Evolutionary conservation across 192 early-diverging fungal genomes (phyloP).

Genomic region (Coemansia sp.): DNA sequence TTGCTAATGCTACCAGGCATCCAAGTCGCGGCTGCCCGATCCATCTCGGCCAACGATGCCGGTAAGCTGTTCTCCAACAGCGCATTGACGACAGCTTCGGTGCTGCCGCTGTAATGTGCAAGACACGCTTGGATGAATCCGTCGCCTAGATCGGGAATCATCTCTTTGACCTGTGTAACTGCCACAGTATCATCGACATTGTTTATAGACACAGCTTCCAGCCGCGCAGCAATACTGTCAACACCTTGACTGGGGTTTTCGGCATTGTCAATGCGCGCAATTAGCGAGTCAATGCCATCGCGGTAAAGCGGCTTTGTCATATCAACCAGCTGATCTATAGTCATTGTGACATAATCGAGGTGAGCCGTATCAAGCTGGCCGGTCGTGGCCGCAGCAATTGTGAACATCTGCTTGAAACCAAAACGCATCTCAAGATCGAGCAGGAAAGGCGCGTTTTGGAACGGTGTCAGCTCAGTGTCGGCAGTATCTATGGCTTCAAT

Average conservation of each 20-base stretch:
- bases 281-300: constrained; percentile 9
- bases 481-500: constrained; percentile 65
- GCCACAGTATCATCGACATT: constrained; percentile 15
- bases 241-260: not conserved
- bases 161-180: constrained; percentile 80
- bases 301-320: constrained; percentile 54
- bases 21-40: constrained; percentile 51
- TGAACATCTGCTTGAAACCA: constrained; percentile 59
- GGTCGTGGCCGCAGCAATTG: constrained; percentile 8
- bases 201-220: constrained; percentile 10
- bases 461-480: constrained; percentile 53
- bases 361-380: constrained; percentile 53
- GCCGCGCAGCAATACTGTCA: constrained; percentile 1
- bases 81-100: constrained; percentile 74
- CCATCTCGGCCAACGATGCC: constrained; percentile 60
- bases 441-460: constrained; percentile 75
- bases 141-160: constrained; percentile 86
- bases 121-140: constrained; percentile 91
- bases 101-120: constrained; percentile 60
- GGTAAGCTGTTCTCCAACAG: constrained; percentile 81
- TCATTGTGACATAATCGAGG: constrained; percentile 62
- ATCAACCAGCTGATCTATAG: constrained; percentile 67
- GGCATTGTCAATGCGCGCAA: constrained; percentile 1
- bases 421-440: constrained; percentile 81
- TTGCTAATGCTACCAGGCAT: not conserved